A percentile compares a stretch with the other conserved stretches of the same genome.
Evolutionary conservation across 2,329 filamentous ascomycete species (phyloP).

Genomic region (Colletotrichum phormii): DNA sequence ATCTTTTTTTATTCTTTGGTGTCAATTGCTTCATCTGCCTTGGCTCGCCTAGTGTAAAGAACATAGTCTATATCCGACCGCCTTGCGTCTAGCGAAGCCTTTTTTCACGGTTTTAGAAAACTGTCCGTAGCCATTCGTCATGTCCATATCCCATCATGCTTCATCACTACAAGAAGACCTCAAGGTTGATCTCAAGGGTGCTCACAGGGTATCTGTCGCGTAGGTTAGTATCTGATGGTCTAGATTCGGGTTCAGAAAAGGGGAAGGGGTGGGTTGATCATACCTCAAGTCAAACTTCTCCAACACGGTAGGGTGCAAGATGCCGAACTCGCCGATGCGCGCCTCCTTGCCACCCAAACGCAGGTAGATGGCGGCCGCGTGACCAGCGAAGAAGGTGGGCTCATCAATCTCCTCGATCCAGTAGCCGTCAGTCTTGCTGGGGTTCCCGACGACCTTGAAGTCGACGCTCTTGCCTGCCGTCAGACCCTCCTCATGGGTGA

Average conservation of each 20-base stretch:
- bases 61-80: constrained; percentile 16
- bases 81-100: constrained; percentile 10
- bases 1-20: background rate
- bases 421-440: constrained; percentile 77
- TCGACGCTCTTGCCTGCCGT: constrained; percentile 59
- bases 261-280: constrained; percentile 20
- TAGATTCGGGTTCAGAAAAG: background rate
- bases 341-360: constrained; percentile 78
- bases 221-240: constrained; percentile 6
- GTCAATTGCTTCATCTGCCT: constrained; percentile 26
- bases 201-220: constrained; percentile 83
- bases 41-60: background rate
- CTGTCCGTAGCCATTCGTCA: constrained; percentile 27
- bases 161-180: constrained; percentile 80
- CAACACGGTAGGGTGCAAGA: constrained; percentile 91
- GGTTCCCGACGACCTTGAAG: constrained; percentile 64
- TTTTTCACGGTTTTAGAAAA: constrained; percentile 7
- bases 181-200: constrained; percentile 93
- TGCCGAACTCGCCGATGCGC: constrained; percentile 90
- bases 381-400: constrained; percentile 90
- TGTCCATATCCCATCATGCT: constrained; percentile 32
- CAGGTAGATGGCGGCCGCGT: constrained; percentile 86
- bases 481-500: constrained; percentile 79
- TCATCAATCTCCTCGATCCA: constrained; percentile 96
- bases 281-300: constrained; percentile 92